Conservation (phyloP, 257 asterid species). For the Solanum stenotomum region DNA sequence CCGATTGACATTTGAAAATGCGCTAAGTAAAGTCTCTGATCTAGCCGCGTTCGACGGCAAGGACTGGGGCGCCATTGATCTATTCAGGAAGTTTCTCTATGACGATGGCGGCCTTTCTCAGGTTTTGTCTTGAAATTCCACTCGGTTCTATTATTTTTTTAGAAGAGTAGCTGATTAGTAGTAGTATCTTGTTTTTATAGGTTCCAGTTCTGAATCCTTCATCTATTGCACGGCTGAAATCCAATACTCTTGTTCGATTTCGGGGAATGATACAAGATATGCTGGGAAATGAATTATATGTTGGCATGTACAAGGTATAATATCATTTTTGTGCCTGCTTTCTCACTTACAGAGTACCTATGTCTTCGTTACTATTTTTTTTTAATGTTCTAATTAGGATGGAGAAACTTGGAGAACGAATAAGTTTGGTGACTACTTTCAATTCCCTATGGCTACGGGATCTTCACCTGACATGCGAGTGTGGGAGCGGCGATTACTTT, state of each 20-base stretch:
- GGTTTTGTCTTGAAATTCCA: constrained; percentile 16
- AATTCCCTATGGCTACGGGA: constrained; percentile 38
- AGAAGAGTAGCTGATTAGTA: background rate
- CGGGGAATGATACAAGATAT: constrained; percentile 95
- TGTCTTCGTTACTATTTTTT: background rate
- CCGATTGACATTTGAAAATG: constrained; percentile 72
- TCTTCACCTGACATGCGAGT: constrained; percentile 46
- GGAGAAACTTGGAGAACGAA: constrained; percentile 77
- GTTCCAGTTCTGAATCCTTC: constrained; percentile 65
- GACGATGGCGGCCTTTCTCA: constrained; percentile 57
- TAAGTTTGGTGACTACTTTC: constrained; percentile 65
- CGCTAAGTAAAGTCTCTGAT: constrained; percentile 37
- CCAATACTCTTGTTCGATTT: constrained; percentile 76
- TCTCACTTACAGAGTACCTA: background rate
- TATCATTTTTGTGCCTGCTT: background rate
- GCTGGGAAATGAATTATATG: constrained; percentile 76
- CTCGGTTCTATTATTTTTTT: background rate
- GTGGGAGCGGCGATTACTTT: constrained; percentile 86
- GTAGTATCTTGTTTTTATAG: constrained; percentile 19
- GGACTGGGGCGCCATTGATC: constrained; percentile 77
- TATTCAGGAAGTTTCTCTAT: constrained; percentile 60
- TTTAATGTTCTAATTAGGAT: constrained; percentile 30
- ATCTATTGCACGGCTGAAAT: constrained; percentile 44
- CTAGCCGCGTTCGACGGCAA: constrained; percentile 47
- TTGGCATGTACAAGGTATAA: constrained; percentile 77